Evolutionary conservation across 768 basidiomycete species (phyloP), one percentile per base, ranked within the genome.

Genomic region (Exidia glandulosa): DNA sequence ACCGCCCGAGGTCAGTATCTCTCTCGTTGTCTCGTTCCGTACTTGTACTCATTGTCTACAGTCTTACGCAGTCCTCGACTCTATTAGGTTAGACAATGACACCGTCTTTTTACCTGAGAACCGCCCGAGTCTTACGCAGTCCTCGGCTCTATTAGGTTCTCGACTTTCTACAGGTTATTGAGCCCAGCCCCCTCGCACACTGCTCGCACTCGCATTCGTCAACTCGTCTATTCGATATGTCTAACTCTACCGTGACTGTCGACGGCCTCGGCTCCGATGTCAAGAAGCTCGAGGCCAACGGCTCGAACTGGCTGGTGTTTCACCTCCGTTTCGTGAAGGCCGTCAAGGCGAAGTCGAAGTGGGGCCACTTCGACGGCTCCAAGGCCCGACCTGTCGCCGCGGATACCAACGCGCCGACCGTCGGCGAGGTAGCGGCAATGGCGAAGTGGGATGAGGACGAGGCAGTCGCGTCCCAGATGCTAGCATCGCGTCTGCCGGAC

Each of bases 371-470:
- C 41, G 63, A 67, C 60, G 68, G 73, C 27, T 61, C 61, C 9
- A 23, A 56, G 7, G 10, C 57, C 4, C 36, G 61, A 16, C 70
- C 66, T 10, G 31, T 59, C 32, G 7, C 34, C 16, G 6, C 9
- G n/a, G n/a, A n/a, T 19, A 19, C 16, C 10, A 6, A 12, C 19
- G 19, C 41, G 7, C 19, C 19, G 6, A 45, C 54, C 16, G 14
- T 7, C 7, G 23, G 5, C 14, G 19, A 56, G 32, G 32, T n/a
- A 27, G 54, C 14, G 6, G 54, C 9, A 0, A 23, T 56, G 9
- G 32, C 29, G n/a, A 56, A 71, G 69, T 27, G 85, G 84, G 32
- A 81, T 81, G 66, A 64, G 85, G 63, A 80, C 85, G 48, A 85
- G 81, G 80, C 81, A 82, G 62, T 82, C 1, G 69, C 71, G 7